Evolutionary conservation across 176 grass and related monocot species (phyloP), one percentile per base, ranked within the genome.

Genomic region (Carex kokanica): DNA sequence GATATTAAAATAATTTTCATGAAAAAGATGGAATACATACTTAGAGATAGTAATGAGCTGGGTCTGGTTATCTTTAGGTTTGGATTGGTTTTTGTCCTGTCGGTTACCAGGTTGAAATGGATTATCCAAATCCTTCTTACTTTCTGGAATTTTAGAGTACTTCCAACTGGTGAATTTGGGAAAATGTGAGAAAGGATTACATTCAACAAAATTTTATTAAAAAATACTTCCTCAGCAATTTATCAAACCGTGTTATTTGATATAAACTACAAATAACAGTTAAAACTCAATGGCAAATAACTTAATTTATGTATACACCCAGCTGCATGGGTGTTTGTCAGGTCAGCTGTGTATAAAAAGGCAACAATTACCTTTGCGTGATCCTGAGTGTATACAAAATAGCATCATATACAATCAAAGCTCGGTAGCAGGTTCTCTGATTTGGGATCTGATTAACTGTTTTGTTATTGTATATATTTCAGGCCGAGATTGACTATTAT

Each of bases 401-500:
- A 49, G n/a, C 70, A 74, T 51, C 41, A 49, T 51, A 49, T 15
- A 51, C 20, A 51, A 74, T 74, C 8, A 25, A 74, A 74, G 20
- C 23, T 17, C 47, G 53, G 5, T 13, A 53, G 49, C 8, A 53
- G 67, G 18, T 71, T 71, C 71, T 74, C 45, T 75, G 72, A 75
- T 53, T 54, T 27, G 11, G 12, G 21, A 54, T 84, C 23, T 56
- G 20, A 13, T 18, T 24, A 18, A 17, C 43, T 34, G 12, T 55
- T 64, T 79, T 45, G 0, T 6, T 6, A 5, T 67, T 87, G 54
- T 81, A 36, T 67, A 13, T 56, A 16, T 81, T 80, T 17, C 82
- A 98, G 92, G 92, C 95, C 18, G 95, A 94, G 85, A 88, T 93
- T 61, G 79, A 93, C 66, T 90, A 98, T 59, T 94, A 93, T 32